A percentile compares a stretch with the other conserved stretches of the same genome.
Conservation (phyloP, 805 yeast genomes). For the baker's yeast (Saccharomyces cerevisiae) region DNA sequence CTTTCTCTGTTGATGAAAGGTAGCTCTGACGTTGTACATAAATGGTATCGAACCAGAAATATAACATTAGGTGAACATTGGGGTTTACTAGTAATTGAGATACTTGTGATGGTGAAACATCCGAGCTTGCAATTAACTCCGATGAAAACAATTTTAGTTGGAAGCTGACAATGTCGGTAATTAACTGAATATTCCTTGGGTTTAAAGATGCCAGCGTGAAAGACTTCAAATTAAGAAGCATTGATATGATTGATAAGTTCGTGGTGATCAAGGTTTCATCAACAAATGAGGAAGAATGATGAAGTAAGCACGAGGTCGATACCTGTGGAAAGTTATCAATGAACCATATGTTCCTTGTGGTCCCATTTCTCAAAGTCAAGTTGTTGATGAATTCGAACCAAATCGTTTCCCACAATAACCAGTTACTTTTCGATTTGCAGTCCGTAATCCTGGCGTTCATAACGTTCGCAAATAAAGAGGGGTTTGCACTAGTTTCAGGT, state of each 20-base stretch:
- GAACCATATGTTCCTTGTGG: slow-evolving; percentile 4
- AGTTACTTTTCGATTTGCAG: slow-evolving; percentile 11
- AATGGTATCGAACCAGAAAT: slow-evolving; percentile 16
- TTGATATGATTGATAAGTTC: background rate
- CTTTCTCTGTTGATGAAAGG: slow-evolving; percentile 2
- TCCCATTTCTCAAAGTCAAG: slow-evolving; percentile 5
- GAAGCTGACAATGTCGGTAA: slow-evolving; percentile 13
- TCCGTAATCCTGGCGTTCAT: background rate
- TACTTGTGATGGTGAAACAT: slow-evolving; percentile 4
- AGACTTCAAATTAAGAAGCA: background rate
- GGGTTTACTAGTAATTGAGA: slow-evolving; percentile 14
- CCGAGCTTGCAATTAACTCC: slow-evolving; percentile 4
- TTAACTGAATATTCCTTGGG: slow-evolving; percentile 8
- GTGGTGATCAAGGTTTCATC: background rate
- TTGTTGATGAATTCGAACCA: slow-evolving; percentile 22
- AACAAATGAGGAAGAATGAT: background rate
- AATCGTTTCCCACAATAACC: slow-evolving; percentile 20
- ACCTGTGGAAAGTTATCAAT: slow-evolving; percentile 7
- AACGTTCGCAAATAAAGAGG: background rate
- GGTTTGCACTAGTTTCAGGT: background rate
- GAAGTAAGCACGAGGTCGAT: background rate
- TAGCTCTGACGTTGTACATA: slow-evolving; percentile 2
- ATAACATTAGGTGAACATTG: slow-evolving; percentile 16
- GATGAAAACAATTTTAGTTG: slow-evolving; percentile 11
- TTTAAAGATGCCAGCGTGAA: background rate